Evolutionary conservation across 139 green algal genomes (phyloP).

Genomic region (Klebsormidium nitens): DNA sequence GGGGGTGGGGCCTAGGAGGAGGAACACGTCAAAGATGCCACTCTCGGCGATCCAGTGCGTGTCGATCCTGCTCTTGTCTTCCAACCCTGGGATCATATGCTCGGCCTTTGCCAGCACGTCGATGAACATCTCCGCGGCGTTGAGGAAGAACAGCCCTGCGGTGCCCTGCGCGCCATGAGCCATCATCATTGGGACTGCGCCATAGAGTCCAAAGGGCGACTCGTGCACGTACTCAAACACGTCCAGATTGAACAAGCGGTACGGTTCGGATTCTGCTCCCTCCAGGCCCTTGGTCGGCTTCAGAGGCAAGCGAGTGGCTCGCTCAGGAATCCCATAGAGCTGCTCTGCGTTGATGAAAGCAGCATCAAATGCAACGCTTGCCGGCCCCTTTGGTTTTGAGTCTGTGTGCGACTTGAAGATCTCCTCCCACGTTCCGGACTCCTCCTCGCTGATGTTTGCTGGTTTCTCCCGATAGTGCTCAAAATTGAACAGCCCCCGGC

Average conservation of each 20-base stretch:
- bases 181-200: slow-evolving; percentile 85
- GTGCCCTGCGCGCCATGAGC: slow-evolving; percentile 67
- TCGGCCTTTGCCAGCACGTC: slow-evolving; percentile 79
- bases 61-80: slow-evolving; percentile 33
- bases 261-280: slow-evolving; percentile 66
- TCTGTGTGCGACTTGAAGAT: slow-evolving; percentile 74
- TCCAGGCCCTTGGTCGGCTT: slow-evolving; percentile 33
- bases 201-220: slow-evolving; percentile 94
- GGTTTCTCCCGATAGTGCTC: slow-evolving; percentile 70
- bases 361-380: slow-evolving; percentile 83
- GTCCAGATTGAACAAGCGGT: slow-evolving; percentile 98
- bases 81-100: slow-evolving; percentile 19
- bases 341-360: slow-evolving; percentile 67
- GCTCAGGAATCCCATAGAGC: slow-evolving; percentile 94
- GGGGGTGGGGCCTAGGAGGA: slow-evolving; percentile 69
- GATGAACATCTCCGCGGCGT: slow-evolving; percentile 96
- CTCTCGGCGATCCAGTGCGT: slow-evolving; percentile 92
- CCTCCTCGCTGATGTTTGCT: slow-evolving; percentile 63
- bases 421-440: slow-evolving; percentile 83
- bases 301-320: slow-evolving; percentile 53
- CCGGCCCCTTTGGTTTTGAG: slow-evolving; percentile 71
- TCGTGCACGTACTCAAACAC: slow-evolving; percentile 96
- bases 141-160: slow-evolving; percentile 88
- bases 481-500: slow-evolving; percentile 69
- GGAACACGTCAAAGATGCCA: slow-evolving; percentile 91